Evolutionary conservation across 768 basidiomycete genomes (phyloP).

Genomic region (Rhizopogon rudus): DNA sequence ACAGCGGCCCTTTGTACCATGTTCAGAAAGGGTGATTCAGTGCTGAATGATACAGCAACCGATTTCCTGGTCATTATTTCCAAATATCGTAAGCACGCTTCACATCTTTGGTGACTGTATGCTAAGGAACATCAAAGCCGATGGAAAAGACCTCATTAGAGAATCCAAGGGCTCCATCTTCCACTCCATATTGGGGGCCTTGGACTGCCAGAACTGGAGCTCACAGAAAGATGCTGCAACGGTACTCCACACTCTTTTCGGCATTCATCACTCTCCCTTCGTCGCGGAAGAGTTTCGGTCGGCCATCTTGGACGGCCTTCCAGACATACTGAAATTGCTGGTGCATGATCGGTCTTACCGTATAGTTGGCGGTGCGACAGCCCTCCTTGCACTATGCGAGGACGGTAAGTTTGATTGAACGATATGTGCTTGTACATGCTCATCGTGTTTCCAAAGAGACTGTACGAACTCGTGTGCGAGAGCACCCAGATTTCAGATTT

Average conservation of each 20-base stretch:
- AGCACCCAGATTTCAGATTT: not conserved
- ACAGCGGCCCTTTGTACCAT: not conserved
- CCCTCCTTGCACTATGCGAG: not conserved
- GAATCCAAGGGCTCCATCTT: not conserved
- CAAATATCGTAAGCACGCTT: not conserved
- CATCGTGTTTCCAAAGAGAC: not conserved
- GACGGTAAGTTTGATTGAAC: not conserved
- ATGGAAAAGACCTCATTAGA: not conserved
- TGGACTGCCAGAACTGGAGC: not conserved
- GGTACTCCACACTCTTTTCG: not conserved
- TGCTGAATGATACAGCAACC: not conserved
- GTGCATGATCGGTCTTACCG: not conserved
- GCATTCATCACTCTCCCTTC: not conserved
- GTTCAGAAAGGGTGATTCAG: not conserved
- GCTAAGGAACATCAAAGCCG: not conserved
- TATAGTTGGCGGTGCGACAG: not conserved
- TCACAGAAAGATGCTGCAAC: not conserved
- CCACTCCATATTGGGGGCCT: not conserved
- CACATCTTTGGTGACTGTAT: not conserved
- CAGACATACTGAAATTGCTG: not conserved
- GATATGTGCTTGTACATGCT: not conserved
- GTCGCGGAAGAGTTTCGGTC: not conserved
- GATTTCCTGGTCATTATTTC: conserved; percentile 3
- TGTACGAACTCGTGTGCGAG: not conserved
- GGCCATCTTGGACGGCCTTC: not conserved